Evolutionary conservation across 2,329 filamentous ascomycete species (phyloP).

Genomic region (Trichophyton benhamiae): DNA sequence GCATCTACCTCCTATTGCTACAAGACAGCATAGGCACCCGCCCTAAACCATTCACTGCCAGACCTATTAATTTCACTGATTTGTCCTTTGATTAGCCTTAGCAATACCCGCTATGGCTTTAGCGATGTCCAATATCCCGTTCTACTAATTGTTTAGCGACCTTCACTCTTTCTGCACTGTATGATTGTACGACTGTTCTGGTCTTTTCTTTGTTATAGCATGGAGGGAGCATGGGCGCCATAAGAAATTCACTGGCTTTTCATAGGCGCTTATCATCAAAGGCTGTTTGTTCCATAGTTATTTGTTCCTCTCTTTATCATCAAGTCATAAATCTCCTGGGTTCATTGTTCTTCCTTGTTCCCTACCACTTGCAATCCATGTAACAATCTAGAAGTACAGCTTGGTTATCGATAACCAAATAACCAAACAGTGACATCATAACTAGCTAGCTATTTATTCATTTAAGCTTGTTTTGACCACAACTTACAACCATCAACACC

Average conservation of each 20-base stretch:
- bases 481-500: background rate
- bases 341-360: background rate
- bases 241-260: background rate
- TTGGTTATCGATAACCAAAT: background rate
- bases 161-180: background rate
- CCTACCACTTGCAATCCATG: background rate
- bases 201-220: conserved; percentile 1
- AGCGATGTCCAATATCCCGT: background rate
- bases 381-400: background rate
- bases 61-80: background rate
- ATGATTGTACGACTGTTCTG: background rate
- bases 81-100: background rate
- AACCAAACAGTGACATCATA: background rate
- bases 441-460: background rate
- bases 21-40: too few species aligned
- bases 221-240: conserved; percentile 3
- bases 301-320: background rate
- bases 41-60: background rate
- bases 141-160: background rate
- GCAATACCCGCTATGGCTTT: conserved; percentile 1
- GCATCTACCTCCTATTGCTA: background rate
- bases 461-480: background rate
- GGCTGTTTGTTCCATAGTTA: background rate
- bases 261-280: background rate
- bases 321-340: background rate